Evolutionary conservation across 305 asterid genomes (phyloP).

Genomic region (Salvia sclarea): DNA sequence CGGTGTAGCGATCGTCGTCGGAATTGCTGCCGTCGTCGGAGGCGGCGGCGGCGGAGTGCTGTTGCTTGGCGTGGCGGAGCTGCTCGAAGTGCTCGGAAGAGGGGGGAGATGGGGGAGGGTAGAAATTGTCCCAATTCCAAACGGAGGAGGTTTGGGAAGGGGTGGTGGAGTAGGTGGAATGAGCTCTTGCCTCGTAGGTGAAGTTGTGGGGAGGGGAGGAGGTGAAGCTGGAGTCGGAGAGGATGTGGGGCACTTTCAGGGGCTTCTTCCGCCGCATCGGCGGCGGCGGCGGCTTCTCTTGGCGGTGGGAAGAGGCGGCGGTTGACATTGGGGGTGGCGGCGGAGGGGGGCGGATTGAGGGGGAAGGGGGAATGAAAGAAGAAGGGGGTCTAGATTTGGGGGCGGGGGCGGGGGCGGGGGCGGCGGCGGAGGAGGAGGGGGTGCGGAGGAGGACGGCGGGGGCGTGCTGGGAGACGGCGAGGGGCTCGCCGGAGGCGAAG

Average conservation of each 20-base stretch:
- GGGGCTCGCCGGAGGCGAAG: constrained; percentile 84
- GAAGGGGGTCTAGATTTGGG: constrained; percentile 27
- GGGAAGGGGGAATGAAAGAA: constrained; percentile 31
- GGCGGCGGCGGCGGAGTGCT: constrained; percentile 23
- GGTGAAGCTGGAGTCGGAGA: constrained; percentile 78
- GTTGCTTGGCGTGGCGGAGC: constrained; percentile 38
- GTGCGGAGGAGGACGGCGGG: constrained; percentile 78
- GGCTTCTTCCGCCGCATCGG: constrained; percentile 53
- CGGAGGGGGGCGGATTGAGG: constrained; percentile 40
- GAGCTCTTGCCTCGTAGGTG: constrained; percentile 54
- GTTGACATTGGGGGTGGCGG: constrained; percentile 48
- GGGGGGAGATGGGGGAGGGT: constrained; percentile 99
- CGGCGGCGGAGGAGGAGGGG: constrained; percentile 46
- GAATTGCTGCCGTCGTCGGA: constrained; percentile 31
- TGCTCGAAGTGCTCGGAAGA: constrained; percentile 75
- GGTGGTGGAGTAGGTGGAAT: constrained; percentile 66
- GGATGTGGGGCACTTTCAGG: constrained; percentile 66
- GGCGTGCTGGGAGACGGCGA: constrained; percentile 72
- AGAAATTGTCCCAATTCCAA: constrained; percentile 92
- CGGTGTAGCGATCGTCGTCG: constrained; percentile 37
- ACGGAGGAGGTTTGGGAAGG: constrained; percentile 89
- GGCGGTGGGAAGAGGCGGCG: constrained; percentile 42
- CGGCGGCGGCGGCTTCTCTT: constrained; percentile 32
- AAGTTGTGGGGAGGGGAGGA: constrained; percentile 59
- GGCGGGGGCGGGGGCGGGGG: constrained; percentile 43